A percentile compares a stretch with the other conserved stretches of the same genome.
Evolutionary conservation across 164 flowering plant species (phyloP).

Genomic region (Liquidambar formosana): DNA sequence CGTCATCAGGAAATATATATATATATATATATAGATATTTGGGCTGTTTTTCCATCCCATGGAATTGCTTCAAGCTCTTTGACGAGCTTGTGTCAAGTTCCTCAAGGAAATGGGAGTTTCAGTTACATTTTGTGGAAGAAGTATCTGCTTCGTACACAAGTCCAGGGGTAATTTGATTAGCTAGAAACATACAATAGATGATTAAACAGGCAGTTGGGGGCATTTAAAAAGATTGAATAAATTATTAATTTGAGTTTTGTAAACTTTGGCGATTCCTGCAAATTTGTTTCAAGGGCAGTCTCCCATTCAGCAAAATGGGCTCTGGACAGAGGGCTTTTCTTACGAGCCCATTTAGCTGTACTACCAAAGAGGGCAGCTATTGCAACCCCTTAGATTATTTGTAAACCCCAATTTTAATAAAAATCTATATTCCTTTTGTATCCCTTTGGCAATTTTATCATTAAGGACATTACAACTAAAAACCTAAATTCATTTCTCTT

Average conservation of each 20-base stretch:
- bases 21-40: neutral
- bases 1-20: too few relatives aligned
- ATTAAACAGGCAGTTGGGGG: neutral
- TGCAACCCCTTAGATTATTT: too few relatives aligned
- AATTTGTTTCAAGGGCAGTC: neutral
- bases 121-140: neutral
- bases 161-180: neutral
- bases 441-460: too few relatives aligned
- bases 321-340: too few relatives aligned
- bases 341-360: too few relatives aligned
- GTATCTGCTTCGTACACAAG: neutral
- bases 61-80: neutral
- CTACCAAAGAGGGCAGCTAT: too few relatives aligned
- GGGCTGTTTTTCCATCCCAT: neutral
- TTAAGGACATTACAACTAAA: too few relatives aligned
- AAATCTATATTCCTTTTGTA: too few relatives aligned
- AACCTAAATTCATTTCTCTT: too few relatives aligned
- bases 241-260: neutral
- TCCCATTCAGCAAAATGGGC: too few relatives aligned
- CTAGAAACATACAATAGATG: neutral
- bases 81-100: too few relatives aligned
- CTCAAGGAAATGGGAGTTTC: neutral
- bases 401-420: too few relatives aligned
- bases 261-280: neutral
- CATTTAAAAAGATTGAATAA: neutral